Percentiles rank a stretch among this genome's conserved stretches.
These are phyloP conservation scores for Kondoa subrosea DNA, from an alignment of 768 basidiomycete species.

Conservation along the genomic window DNA sequence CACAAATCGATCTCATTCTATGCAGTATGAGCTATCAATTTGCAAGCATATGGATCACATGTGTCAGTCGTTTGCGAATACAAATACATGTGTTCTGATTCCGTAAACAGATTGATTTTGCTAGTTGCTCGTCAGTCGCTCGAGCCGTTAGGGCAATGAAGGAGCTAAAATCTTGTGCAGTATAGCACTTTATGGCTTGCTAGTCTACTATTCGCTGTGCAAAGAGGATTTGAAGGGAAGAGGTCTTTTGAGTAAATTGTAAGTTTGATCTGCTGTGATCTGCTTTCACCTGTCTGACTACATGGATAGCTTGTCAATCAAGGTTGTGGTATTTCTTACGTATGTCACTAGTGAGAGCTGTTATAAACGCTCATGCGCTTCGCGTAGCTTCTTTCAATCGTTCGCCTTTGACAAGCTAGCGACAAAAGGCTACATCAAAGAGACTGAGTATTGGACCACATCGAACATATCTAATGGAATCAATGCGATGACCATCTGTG, in stretches of 20 bases:
- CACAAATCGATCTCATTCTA: background rate
- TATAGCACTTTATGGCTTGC: background rate
- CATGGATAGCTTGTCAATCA: background rate
- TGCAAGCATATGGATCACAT: background rate
- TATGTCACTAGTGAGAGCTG: background rate
- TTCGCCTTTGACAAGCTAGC: background rate
- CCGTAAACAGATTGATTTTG: background rate
- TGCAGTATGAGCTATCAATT: background rate
- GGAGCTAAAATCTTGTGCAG: background rate
- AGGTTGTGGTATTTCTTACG: background rate
- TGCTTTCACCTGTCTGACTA: background rate
- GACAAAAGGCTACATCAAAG: background rate
- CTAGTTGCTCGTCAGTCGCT: background rate
- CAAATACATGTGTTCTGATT: no score
- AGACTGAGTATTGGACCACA: background rate
- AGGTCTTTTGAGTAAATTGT: background rate
- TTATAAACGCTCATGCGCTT: background rate
- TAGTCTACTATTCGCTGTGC: background rate
- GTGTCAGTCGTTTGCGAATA: no score
- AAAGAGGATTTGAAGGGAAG: background rate
- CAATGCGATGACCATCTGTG: background rate
- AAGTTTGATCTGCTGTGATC: background rate
- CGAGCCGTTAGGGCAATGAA: background rate
- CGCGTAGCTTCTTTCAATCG: background rate
- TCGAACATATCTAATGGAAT: background rate